Conservation (phyloP, 2,329 filamentous ascomycete species). For the Ophiostoma perfectum region DNA sequence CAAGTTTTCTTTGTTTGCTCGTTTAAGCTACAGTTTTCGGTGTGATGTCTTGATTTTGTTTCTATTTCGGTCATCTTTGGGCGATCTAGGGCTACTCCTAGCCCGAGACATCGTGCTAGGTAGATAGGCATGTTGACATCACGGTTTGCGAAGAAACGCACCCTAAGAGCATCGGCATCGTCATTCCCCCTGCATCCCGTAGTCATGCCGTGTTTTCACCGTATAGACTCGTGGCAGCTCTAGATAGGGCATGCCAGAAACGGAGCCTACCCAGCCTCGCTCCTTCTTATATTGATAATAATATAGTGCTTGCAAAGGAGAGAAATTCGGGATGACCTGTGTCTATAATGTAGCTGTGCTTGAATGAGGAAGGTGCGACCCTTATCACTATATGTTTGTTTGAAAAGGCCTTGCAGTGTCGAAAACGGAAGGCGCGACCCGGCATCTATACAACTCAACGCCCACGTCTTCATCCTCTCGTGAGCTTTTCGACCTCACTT, state of each 20-base stretch:
- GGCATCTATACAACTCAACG: neutral
- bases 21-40: neutral
- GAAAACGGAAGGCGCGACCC: conserved; percentile 4
- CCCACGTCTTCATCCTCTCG: neutral
- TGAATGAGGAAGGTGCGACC: neutral
- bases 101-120: neutral
- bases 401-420: neutral
- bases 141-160: too few relatives aligned
- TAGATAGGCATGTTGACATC: too few relatives aligned
- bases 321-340: neutral
- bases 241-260: too few relatives aligned
- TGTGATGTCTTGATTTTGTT: too few relatives aligned
- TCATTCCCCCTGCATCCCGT: too few relatives aligned
- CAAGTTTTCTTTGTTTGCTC: neutral
- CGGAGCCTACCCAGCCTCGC: too few relatives aligned
- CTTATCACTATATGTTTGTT: neutral
- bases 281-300: too few relatives aligned
- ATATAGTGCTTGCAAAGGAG: too few relatives aligned
- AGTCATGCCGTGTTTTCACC: too few relatives aligned
- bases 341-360: neutral
- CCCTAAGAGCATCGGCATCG: too few relatives aligned
- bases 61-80: too few relatives aligned
- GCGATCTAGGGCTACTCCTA: neutral
- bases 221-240: too few relatives aligned
- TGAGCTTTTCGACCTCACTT: neutral